phyloP scores from a whole-genome alignment of 345 rosid genomes.

The Trapa bicornis region DNA sequence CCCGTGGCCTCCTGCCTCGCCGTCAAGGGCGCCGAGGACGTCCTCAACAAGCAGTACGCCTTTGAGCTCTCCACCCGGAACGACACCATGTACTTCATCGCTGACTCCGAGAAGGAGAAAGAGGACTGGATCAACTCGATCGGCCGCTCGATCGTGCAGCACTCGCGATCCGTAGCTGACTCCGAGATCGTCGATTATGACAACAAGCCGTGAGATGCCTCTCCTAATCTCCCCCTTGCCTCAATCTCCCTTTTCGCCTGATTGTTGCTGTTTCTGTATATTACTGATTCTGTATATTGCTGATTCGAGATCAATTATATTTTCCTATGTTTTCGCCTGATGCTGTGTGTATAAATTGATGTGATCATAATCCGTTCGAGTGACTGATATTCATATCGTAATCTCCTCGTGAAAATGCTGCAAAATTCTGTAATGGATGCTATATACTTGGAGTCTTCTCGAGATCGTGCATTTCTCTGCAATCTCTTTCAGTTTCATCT shows the following conservation, averaged over 20 bases:
- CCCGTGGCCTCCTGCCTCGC: conserved; percentile 50
- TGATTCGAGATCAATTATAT: not conserved
- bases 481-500: too few relatives aligned
- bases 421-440: not conserved
- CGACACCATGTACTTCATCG: conserved; percentile 56
- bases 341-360: not conserved
- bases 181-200: conserved; percentile 59
- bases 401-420: not conserved
- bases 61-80: conserved; percentile 47
- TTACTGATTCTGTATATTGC: not conserved
- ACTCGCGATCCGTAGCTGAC: conserved; percentile 58
- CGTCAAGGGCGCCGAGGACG: conserved; percentile 66
- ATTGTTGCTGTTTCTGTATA: not conserved
- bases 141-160: conserved; percentile 65
- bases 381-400: not conserved
- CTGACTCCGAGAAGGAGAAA: conserved; percentile 64
- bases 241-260: not conserved
- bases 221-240: not conserved
- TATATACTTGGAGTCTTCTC: too few relatives aligned
- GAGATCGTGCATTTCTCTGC: too few relatives aligned
- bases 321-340: not conserved
- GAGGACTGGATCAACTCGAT: conserved; percentile 79
- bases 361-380: not conserved
- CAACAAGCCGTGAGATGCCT: conserved; percentile 21
- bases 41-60: conserved; percentile 45